Conservation (phyloP, 768 basidiomycete genomes). For the Dacryopinax spathularia region DNA sequence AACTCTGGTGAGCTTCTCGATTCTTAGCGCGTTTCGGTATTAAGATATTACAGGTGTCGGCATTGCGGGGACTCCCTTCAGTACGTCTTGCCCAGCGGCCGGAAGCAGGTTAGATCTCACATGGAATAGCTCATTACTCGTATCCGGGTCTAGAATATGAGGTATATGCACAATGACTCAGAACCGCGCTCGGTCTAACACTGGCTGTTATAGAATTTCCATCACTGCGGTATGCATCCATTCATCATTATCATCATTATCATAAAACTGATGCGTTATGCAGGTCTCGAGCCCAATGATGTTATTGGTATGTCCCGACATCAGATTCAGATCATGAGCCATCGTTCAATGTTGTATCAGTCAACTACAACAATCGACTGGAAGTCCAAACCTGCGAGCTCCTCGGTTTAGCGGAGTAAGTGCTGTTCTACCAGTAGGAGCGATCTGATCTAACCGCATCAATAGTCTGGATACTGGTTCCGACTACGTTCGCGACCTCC, state of each 20-base stretch:
- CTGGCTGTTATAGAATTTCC: slow-evolving; percentile 33
- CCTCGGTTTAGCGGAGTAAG: slow-evolving; percentile 39
- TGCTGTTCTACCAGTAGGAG: background rate
- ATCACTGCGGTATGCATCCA: slow-evolving; percentile 37
- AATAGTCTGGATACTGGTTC: slow-evolving; percentile 47
- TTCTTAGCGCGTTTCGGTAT: background rate
- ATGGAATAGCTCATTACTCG: background rate
- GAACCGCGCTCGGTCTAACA: background rate
- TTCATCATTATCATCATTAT: background rate
- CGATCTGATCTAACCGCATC: background rate
- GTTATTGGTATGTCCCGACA: background rate
- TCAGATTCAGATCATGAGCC: background rate
- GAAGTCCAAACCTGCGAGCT: slow-evolving; percentile 46
- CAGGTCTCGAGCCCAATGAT: slow-evolving; percentile 4
- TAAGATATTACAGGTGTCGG: background rate
- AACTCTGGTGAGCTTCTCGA: background rate
- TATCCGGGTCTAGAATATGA: background rate
- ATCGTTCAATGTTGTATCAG: slow-evolving; percentile 26
- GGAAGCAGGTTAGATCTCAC: too few species aligned
- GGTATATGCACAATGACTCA: background rate
- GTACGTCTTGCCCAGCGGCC: too few species aligned
- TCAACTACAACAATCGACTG: slow-evolving; percentile 36
- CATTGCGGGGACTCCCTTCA: background rate
- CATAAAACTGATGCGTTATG: background rate
- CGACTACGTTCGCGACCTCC: slow-evolving; percentile 39